A percentile compares a stretch with the other conserved stretches of the same genome.
Conservation (phyloP, 2,329 filamentous ascomycete genomes). For the Pseudogymnoascus sp. region DNA sequence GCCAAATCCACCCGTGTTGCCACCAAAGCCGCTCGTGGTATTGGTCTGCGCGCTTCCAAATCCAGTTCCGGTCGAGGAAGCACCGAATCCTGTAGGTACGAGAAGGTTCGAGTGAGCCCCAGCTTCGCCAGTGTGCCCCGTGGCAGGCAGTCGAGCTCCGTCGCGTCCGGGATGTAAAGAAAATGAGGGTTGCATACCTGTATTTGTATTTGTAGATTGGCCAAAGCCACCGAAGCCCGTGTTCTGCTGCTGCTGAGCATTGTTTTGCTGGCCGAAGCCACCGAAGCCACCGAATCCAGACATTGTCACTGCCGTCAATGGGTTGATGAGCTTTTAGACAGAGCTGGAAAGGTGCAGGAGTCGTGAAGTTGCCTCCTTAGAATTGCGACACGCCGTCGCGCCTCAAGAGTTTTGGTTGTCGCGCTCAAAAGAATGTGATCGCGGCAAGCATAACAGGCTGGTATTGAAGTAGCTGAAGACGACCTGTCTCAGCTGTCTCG, state of each 20-base stretch:
- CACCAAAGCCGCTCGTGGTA: constrained; percentile 34
- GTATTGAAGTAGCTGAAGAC: constrained; percentile 2
- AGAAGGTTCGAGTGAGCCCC: constrained; percentile 29
- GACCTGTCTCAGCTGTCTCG: constrained; percentile 11
- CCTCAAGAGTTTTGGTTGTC: constrained; percentile 8
- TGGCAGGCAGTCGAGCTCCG: constrained; percentile 14
- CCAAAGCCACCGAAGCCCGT: constrained; percentile 50
- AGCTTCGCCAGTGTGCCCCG: constrained; percentile 21
- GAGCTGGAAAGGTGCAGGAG: constrained; percentile 1
- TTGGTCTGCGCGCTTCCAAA: constrained; percentile 33
- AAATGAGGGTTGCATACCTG: constrained; percentile 27
- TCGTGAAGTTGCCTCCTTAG: not conserved
- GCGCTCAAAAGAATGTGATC: constrained; percentile 3
- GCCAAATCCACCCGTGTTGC: constrained; percentile 28
- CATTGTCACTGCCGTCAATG: constrained; percentile 21
- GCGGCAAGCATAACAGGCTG: constrained; percentile 3
- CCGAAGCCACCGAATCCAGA: constrained; percentile 39
- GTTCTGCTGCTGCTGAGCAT: constrained; percentile 34
- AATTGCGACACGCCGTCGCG: constrained; percentile 8
- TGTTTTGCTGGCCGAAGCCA: constrained; percentile 54
- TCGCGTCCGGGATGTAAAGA: constrained; percentile 13
- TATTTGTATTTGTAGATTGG: constrained; percentile 25
- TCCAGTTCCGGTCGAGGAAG: constrained; percentile 28
- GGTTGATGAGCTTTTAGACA: constrained; percentile 13
- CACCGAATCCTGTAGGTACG: constrained; percentile 35